Percentiles rank a stretch among this genome's conserved stretches.
Conservation (phyloP, 768 basidiomycete species). For the Lactifluus pinguis region DNA sequence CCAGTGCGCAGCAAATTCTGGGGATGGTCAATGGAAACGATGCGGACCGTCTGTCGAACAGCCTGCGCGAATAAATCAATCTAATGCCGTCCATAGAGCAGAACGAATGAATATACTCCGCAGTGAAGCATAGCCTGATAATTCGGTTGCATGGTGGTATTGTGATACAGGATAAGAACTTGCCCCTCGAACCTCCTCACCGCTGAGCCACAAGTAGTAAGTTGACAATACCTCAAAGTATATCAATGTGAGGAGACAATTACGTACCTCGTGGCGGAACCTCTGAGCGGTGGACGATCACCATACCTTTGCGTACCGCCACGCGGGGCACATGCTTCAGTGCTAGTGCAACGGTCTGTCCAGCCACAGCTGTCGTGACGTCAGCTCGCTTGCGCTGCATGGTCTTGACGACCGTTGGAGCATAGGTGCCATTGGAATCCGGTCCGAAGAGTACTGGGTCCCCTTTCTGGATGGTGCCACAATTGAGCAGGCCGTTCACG, state of each 20-base stretch:
- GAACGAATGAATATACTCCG: slow-evolving; percentile 43
- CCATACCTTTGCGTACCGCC: slow-evolving; percentile 90
- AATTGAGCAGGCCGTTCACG: slow-evolving; percentile 75
- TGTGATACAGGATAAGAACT: slow-evolving; percentile 88
- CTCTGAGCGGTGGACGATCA: slow-evolving; percentile 75
- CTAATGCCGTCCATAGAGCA: not conserved
- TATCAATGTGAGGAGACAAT: not conserved
- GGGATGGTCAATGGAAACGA: slow-evolving; percentile 85
- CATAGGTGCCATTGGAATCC: slow-evolving; percentile 85
- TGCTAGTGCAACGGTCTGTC: slow-evolving; percentile 90
- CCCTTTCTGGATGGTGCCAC: slow-evolving; percentile 65
- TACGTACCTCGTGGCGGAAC: slow-evolving; percentile 60
- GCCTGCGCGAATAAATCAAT: slow-evolving; percentile 40
- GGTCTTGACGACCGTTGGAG: slow-evolving; percentile 69
- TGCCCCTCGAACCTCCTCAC: slow-evolving; percentile 86
- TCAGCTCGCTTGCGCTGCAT: slow-evolving; percentile 91
- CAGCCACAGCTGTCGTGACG: slow-evolving; percentile 82
- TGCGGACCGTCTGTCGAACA: slow-evolving; percentile 84
- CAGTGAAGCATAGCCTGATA: slow-evolving; percentile 97
- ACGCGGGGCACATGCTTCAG: slow-evolving; percentile 79
- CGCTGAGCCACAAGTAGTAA: slow-evolving; percentile 34
- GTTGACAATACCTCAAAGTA: not conserved
- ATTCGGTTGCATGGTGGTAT: slow-evolving; percentile 86
- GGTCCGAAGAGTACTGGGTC: slow-evolving; percentile 83
- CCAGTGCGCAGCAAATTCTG: slow-evolving; percentile 87